Conservation (phyloP, 768 basidiomycete genomes). For the Mycena vulgaris region DNA sequence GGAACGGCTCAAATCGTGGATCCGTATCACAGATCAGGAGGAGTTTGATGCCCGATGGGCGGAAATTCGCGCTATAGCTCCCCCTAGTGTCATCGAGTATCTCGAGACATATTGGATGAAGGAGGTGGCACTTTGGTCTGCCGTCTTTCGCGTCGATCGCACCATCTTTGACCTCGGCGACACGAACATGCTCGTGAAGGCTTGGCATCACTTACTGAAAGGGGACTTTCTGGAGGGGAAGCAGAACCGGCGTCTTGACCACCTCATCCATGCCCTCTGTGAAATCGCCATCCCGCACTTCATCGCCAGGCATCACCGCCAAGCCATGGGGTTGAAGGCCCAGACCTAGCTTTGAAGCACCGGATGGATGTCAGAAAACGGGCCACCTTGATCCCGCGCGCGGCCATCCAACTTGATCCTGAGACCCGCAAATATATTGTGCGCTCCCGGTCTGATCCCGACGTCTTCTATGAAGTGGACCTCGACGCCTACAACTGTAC, state of each 20-base stretch:
- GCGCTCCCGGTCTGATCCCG: background rate
- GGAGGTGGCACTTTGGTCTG: too few relatives aligned
- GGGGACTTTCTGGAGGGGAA: conserved; percentile 27
- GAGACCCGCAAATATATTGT: background rate
- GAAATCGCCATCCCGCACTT: conserved; percentile 14
- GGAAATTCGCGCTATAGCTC: background rate
- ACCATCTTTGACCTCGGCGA: conserved; percentile 15
- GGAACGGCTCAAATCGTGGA: background rate
- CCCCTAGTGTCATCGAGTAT: background rate
- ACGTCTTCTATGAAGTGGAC: conserved; percentile 4
- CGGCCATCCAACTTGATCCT: background rate
- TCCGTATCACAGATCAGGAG: background rate
- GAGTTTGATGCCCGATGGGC: background rate
- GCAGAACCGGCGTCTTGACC: conserved; percentile 8
- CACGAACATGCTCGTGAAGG: conserved; percentile 32
- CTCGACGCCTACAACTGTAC: conserved; percentile 1
- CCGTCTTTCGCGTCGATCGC: conserved; percentile 12
- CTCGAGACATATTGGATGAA: background rate
- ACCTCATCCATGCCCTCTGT: too few relatives aligned
- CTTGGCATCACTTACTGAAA: conserved; percentile 35
- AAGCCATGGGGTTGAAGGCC: background rate
- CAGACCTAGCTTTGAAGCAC: background rate
- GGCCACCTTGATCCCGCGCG: background rate
- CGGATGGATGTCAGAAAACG: background rate
- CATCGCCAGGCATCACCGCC: background rate